Evolutionary conservation across 1,284 basidiomycete genomes (phyloP).

Genomic region (Sporisorium sorghi): DNA sequence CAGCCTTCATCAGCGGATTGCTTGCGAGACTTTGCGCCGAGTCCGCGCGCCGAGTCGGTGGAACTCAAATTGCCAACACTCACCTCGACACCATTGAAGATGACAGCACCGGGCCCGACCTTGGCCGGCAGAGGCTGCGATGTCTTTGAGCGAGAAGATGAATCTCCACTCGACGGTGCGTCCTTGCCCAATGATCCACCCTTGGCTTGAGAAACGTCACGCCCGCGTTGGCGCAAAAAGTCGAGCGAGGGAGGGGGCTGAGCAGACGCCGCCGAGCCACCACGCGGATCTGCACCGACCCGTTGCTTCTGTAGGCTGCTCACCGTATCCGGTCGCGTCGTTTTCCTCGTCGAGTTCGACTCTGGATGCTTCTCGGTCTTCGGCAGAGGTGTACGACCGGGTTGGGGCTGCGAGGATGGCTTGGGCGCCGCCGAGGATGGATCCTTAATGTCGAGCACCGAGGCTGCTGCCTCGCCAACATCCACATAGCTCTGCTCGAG

Average conservation of each 20-base stretch:
- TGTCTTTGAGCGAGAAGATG: not conserved
- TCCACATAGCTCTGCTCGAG: slow-evolving; percentile 60
- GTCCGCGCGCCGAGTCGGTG: slow-evolving; percentile 6
- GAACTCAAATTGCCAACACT: slow-evolving; percentile 28
- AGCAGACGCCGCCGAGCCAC: not conserved
- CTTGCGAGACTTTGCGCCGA: slow-evolving; percentile 20
- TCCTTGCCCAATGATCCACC: not conserved
- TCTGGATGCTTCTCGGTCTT: not conserved
- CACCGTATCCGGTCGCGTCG: not conserved
- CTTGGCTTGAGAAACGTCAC: slow-evolving; percentile 29
- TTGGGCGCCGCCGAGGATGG: slow-evolving; percentile 9
- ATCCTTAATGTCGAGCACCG: slow-evolving; percentile 46
- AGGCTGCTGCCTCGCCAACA: slow-evolving; percentile 51
- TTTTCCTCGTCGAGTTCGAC: not conserved
- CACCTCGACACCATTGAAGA: slow-evolving; percentile 52
- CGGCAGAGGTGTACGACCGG: not conserved
- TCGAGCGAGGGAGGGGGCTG: slow-evolving; percentile 40
- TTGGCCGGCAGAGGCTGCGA: slow-evolving; percentile 13
- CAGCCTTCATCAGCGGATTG: slow-evolving; percentile 34
- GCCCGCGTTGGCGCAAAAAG: slow-evolving; percentile 43
- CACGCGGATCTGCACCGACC: not conserved
- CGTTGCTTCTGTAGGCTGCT: slow-evolving; percentile 25
- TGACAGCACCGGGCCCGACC: slow-evolving; percentile 41
- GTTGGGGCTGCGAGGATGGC: not conserved
- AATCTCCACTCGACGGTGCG: not conserved